phyloP scores from a whole-genome alignment of 495 filamentous ascomycete species.

The Penicillium robsamsonii region DNA sequence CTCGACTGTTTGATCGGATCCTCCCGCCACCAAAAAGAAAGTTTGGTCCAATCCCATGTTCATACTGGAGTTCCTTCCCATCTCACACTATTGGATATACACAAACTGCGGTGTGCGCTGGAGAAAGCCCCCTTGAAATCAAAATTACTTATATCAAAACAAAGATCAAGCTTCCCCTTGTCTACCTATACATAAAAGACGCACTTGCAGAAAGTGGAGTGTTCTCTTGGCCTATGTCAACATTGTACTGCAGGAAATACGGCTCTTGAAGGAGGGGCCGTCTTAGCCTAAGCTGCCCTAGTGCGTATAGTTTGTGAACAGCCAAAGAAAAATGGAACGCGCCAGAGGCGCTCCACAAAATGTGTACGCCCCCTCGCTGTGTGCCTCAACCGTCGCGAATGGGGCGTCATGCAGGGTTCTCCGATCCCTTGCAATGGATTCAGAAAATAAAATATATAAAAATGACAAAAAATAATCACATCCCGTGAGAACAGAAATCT shows the following conservation, averaged over 20 bases:
- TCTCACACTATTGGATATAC: neutral
- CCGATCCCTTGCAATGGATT: slow-evolving; percentile 19
- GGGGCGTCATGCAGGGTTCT: slow-evolving; percentile 21
- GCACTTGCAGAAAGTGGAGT: slow-evolving; percentile 26
- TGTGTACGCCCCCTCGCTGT: slow-evolving; percentile 4
- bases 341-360: slow-evolving; percentile 17
- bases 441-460: neutral
- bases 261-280: neutral
- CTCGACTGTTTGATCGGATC: slow-evolving; percentile 17
- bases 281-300: slow-evolving; percentile 8
- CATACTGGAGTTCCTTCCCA: slow-evolving; percentile 1
- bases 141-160: neutral
- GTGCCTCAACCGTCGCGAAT: slow-evolving; percentile 13
- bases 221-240: slow-evolving; percentile 27
- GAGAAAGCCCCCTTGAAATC: neutral
- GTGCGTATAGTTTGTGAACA: slow-evolving; percentile 6
- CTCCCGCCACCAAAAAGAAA: slow-evolving; percentile 21
- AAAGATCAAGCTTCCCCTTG: slow-evolving; percentile 22
- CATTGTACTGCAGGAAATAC: neutral
- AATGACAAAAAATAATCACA: neutral
- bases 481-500: neutral
- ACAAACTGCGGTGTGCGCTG: slow-evolving; percentile 27
- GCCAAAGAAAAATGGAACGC: slow-evolving; percentile 4
- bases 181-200: slow-evolving; percentile 4
- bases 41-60: slow-evolving; percentile 10